These are phyloP conservation scores for Abrus pulchellus DNA, from an alignment of 306 rosid genomes.

Conservation along the genomic window DNA sequence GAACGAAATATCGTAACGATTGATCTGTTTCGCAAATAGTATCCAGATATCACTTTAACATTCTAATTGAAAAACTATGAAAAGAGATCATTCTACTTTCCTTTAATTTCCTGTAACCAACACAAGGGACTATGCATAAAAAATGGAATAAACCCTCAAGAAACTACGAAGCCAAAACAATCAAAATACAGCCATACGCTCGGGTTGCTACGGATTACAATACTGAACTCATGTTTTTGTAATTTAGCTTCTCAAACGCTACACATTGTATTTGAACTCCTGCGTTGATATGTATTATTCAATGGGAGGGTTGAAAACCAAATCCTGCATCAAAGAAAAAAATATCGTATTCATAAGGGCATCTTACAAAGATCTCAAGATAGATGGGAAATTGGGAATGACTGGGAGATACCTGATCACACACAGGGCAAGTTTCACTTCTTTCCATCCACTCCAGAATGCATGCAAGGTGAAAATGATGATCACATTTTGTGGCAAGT, in stretches of 20 bases:
- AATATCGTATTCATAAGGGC: background rate
- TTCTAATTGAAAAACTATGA: slow-evolving; percentile 31
- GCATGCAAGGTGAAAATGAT: slow-evolving; percentile 97
- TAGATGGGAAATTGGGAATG: slow-evolving; percentile 9
- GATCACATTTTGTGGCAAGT: slow-evolving; percentile 77
- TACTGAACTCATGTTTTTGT: slow-evolving; percentile 43
- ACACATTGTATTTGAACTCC: slow-evolving; percentile 41
- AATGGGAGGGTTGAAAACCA: slow-evolving; percentile 77
- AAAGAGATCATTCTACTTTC: slow-evolving; percentile 13
- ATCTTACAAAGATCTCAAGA: slow-evolving; percentile 7
- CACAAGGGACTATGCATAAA: slow-evolving; percentile 34
- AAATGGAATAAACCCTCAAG: slow-evolving; percentile 50
- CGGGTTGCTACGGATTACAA: slow-evolving; percentile 46
- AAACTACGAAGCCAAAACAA: slow-evolving; percentile 39
- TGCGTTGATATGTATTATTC: slow-evolving; percentile 55
- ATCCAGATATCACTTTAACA: slow-evolving; percentile 24
- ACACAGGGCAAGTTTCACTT: slow-evolving; percentile 89
- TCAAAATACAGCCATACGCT: slow-evolving; percentile 39
- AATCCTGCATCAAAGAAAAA: slow-evolving; percentile 69
- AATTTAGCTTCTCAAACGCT: slow-evolving; percentile 53
- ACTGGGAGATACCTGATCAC: slow-evolving; percentile 77
- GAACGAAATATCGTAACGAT: slow-evolving; percentile 3
- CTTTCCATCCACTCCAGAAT: slow-evolving; percentile 99
- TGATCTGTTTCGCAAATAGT: slow-evolving; percentile 17
- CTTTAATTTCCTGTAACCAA: slow-evolving; percentile 37